A percentile compares a stretch with the other conserved stretches of the same genome.
These are phyloP conservation scores for Pichia sp. DNA, from an alignment of 1,139 yeast species.

Conservation along the genomic window DNA sequence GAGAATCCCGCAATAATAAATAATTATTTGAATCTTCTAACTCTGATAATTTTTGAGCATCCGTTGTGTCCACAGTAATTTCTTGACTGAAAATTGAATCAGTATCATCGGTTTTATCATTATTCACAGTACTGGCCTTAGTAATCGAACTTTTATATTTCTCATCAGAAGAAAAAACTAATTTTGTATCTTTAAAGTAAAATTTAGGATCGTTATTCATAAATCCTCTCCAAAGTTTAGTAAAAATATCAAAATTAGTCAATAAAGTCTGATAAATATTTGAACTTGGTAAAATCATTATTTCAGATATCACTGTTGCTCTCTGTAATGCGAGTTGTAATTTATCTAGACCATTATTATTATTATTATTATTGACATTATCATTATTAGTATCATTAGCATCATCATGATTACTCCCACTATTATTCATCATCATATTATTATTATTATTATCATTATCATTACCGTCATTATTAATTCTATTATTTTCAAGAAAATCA, in stretches of 20 bases:
- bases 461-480: conserved; percentile 8
- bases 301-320: conserved; percentile 24
- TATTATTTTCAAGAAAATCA: conserved; percentile 6
- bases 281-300: conserved; percentile 20
- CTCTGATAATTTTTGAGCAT: conserved; percentile 16
- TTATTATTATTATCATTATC: conserved; percentile 16
- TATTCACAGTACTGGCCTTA: conserved; percentile 3
- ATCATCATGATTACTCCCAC: not conserved
- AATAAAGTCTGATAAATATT: conserved; percentile 19
- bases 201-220: conserved; percentile 23
- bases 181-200: conserved; percentile 16
- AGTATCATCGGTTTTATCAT: not conserved
- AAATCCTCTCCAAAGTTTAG: conserved; percentile 29
- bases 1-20: conserved; percentile 32
- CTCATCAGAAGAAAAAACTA: conserved; percentile 4
- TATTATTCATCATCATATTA: not conserved
- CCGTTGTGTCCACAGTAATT: conserved; percentile 10
- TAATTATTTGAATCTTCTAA: conserved; percentile 18
- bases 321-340: conserved; percentile 18
- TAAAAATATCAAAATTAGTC: conserved; percentile 18
- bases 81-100: conserved; percentile 4
- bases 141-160: conserved; percentile 2
- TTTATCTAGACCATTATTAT: conserved; percentile 9
- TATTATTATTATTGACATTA: conserved; percentile 1
- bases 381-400: conserved; percentile 13